Conservation (phyloP, 257 asterid genomes). For the Mitragyna speciosa region DNA sequence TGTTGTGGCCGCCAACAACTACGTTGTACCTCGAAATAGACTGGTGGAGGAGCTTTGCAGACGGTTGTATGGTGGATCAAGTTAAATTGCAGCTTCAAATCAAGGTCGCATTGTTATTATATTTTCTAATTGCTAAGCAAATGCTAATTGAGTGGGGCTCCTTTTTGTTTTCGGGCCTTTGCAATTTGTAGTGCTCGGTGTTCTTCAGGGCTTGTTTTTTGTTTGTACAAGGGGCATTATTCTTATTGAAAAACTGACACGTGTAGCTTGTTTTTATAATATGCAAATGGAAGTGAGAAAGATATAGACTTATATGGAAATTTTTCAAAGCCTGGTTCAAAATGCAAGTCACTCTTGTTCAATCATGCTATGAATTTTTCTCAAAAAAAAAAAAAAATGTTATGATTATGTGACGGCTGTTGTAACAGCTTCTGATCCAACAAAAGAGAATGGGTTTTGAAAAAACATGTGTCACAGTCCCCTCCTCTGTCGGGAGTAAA, state of each 20-base stretch:
- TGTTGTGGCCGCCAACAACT: slow-evolving; percentile 40
- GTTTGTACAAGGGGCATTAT: background rate
- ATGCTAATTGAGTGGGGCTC: background rate
- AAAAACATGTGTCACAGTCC: too few relatives aligned
- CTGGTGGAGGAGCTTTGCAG: slow-evolving; percentile 54
- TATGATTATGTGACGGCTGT: too few relatives aligned
- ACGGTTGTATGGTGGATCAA: slow-evolving; percentile 21
- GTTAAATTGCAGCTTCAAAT: background rate
- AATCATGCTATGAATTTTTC: too few relatives aligned
- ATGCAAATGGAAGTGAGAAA: too few relatives aligned
- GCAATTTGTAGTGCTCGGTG: background rate
- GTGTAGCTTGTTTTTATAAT: background rate
- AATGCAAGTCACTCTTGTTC: too few relatives aligned
- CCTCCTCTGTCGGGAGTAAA: too few relatives aligned
- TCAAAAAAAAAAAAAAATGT: too few relatives aligned
- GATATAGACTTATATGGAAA: too few relatives aligned
- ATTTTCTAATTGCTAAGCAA: background rate
- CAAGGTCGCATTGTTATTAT: background rate
- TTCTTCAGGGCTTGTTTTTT: too few relatives aligned
- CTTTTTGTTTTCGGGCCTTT: background rate
- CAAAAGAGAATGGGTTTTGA: too few relatives aligned
- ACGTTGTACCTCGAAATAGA: slow-evolving; percentile 45
- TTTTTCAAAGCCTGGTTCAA: too few relatives aligned
- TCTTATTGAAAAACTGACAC: background rate
- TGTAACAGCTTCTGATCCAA: too few relatives aligned